Base-by-base conservation (phyloP, 306 rosid species). In the Pueraria montana region DNA sequence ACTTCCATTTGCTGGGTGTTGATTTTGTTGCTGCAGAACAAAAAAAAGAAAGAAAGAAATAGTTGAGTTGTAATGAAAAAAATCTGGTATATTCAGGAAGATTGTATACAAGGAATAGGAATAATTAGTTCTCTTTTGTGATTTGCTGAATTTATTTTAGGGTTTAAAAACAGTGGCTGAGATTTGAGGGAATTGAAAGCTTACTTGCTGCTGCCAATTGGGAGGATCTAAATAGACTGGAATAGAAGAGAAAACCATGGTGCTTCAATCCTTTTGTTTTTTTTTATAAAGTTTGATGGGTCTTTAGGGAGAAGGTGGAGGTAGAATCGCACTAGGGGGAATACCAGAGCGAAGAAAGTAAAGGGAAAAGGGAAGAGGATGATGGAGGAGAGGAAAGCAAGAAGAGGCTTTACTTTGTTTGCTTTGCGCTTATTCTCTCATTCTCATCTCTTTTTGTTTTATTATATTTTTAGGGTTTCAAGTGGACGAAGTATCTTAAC, bases 261-360 rank as follows among this genome's bases (percentile, higher is more conserved):
- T 63, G 42, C 11, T 63, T 62, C 68, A 14, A 63, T 62, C 20
- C 40, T 62, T 62, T 26, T 62, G 36, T 26, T 14, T 2, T 2
- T 32, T 63, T 63, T 63, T 27, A 14, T 63, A 63, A 63, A 63
- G 69, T 63, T 63, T 63, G 69, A 63, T 30, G 69, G 68, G 18
- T 62, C 68, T 62, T 62, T 62, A 62, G 68, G 68, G 68, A 62
- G 68, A 62, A 62, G 68, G 68, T 62, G 68, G 68, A 26, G 68
- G 42, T 63, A 63, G 69, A 63, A 63, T 63, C 69, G 69, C 43
- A 63, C 69, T 63, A 14, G 21, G 18, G 69, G 69, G 42, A 63
- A 63, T 27, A 63, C 40, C 40, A 34, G 40, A 34, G 8, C 40
- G 7, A 34, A 34, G 40, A 63, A 63, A 63, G 69, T 63, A 63